Evolutionary conservation across 2,329 filamentous ascomycete genomes (phyloP), one percentile per base, ranked within the genome.

Genomic region (Venturiaceae sp.): DNA sequence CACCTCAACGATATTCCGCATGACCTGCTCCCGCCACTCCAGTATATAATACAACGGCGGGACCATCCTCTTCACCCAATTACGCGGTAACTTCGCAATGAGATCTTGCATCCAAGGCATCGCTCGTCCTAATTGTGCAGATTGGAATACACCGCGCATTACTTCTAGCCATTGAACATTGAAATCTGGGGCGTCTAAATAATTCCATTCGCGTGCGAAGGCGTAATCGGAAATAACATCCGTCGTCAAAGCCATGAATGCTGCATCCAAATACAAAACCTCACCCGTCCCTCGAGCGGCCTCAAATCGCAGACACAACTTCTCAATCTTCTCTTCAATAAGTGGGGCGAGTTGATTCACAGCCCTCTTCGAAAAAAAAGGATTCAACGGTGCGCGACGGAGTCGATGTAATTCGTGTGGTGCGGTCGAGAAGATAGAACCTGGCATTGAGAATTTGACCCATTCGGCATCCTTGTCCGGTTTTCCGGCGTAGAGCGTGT

Each of bases 201-300:
- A 59, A 21, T 64, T 60, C 41, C 65, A 67, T 23, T 34, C 41
- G 21, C 58, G 52, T 16, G 46, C 64, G 54, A 67, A 69, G 33
- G 62, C 61, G 47, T 69, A 70, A 53, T 70, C 64, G 54, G 64
- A 65, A 13, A 70, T 65, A 21, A 69, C 65, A 58, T 68, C 68
- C 33, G 60, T 69, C 2, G 67, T 66, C 52, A 67, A 66, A 6
- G 67, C 69, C 19, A 66, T 58, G 54, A 63, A 65, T 5, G 62
- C 62, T 21, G 54, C 65, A 61, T 59, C 66, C 63, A 60, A 66
- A 47, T 62, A 58, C 36, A 63, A 61, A 47, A 67, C 63, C 58
- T 58, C 63, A 55, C 59, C 65, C 58, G 52, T 62, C 60, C 60
- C 61, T 36, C 58, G 65, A 63, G 64, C 66, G 23, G 64, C 55